Percentiles rank a stretch among this genome's conserved stretches.
Evolutionary conservation across 2,329 filamentous ascomycete genomes (phyloP).

Genomic region (Incumbomyces lentus): DNA sequence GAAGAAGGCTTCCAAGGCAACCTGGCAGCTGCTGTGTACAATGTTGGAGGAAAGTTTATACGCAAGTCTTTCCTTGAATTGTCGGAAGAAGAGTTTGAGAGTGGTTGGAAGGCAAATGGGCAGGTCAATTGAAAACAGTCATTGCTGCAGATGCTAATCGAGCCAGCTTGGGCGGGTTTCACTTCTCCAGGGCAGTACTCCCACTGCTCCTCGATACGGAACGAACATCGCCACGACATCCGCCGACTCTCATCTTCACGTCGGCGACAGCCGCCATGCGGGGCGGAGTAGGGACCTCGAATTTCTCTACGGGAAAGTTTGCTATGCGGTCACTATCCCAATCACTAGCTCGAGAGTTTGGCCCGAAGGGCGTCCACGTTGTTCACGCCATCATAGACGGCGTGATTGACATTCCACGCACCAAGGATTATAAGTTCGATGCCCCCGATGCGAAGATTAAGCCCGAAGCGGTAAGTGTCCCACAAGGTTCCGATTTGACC

Average conservation of each 20-base stretch:
- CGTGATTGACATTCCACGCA: constrained; percentile 68
- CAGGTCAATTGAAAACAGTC: constrained; percentile 23
- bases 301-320: constrained; percentile 73
- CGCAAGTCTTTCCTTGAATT: constrained; percentile 53
- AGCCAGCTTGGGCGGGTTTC: constrained; percentile 51
- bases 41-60: constrained; percentile 47
- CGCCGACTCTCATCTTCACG: constrained; percentile 74
- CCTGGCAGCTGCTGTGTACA: constrained; percentile 49
- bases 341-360: constrained; percentile 71
- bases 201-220: constrained; percentile 60
- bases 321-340: constrained; percentile 64
- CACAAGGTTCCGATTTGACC: constrained; percentile 1
- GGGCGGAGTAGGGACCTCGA: constrained; percentile 56
- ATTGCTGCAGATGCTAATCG: not conserved
- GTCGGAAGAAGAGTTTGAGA: constrained; percentile 46
- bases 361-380: constrained; percentile 73
- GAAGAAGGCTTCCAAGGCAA: constrained; percentile 37
- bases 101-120: constrained; percentile 41
- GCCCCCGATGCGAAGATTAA: constrained; percentile 58
- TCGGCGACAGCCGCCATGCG: constrained; percentile 74
- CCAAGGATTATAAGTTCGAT: constrained; percentile 49
- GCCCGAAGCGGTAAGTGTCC: constrained; percentile 55
- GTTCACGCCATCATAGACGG: constrained; percentile 76
- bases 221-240: constrained; percentile 43
- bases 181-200: constrained; percentile 62